A percentile compares a stretch with the other conserved stretches of the same genome.
These are phyloP conservation scores for Puccinia horiana DNA, from an alignment of 1,284 basidiomycete genomes.

Conservation along the genomic window DNA sequence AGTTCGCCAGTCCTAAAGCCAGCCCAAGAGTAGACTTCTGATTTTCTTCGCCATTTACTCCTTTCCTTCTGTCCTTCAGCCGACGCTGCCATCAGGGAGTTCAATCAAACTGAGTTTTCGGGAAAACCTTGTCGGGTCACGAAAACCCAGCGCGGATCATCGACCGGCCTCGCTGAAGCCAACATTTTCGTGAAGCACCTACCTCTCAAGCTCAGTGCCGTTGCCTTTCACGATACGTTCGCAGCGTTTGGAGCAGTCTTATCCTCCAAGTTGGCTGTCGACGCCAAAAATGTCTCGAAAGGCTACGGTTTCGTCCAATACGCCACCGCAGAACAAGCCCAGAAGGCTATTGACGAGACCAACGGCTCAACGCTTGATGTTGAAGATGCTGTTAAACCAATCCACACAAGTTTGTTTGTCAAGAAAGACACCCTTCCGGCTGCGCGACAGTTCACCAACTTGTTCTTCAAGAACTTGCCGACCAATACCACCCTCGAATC, in stretches of 20 bases:
- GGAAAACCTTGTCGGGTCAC: slow-evolving; percentile 28
- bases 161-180: not conserved
- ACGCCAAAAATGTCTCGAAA: slow-evolving; percentile 46
- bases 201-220: not conserved
- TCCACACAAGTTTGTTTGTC: not conserved
- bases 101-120: not conserved
- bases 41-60: not conserved
- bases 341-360: slow-evolving; percentile 63
- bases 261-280: slow-evolving; percentile 19
- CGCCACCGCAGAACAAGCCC: slow-evolving; percentile 8
- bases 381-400: not conserved
- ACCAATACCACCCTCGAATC: not conserved
- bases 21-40: not conserved
- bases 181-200: slow-evolving; percentile 35
- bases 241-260: slow-evolving; percentile 19
- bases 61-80: not conserved
- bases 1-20: not conserved
- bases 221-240: slow-evolving; percentile 25
- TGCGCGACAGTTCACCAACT: slow-evolving; percentile 9
- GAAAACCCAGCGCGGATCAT: not conserved
- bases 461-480: slow-evolving; percentile 38
- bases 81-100: not conserved
- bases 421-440: not conserved
- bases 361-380: slow-evolving; percentile 58
- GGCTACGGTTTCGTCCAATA: slow-evolving; percentile 46